A percentile compares a stretch with the other conserved stretches of the same genome.
Conservation (phyloP, 208 protist genomes). For the Acanthamoeba healyi region DNA sequence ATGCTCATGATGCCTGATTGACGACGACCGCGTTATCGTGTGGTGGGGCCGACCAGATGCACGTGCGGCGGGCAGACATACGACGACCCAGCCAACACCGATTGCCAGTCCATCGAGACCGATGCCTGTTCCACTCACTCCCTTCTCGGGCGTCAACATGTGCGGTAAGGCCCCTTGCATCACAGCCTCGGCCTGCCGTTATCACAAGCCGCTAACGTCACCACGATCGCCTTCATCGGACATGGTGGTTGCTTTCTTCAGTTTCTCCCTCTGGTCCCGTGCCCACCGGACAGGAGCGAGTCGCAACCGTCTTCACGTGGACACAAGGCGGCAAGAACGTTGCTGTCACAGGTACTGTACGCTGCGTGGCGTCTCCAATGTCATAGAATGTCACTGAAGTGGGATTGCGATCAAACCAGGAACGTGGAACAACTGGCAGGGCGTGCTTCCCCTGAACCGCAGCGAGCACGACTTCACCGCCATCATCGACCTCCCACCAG, state of each 20-base stretch:
- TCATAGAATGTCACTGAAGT: too few relatives aligned
- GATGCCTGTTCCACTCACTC: slow-evolving; percentile 21
- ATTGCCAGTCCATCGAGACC: neutral
- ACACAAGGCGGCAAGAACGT: slow-evolving; percentile 62
- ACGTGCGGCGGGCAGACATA: neutral
- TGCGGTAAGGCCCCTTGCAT: slow-evolving; percentile 21
- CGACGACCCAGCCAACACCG: neutral
- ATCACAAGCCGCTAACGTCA: neutral
- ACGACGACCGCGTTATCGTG: too few relatives aligned
- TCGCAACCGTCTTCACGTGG: slow-evolving; percentile 57
- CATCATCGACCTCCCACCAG: slow-evolving; percentile 86
- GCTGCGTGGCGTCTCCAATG: too few relatives aligned
- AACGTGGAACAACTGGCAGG: slow-evolving; percentile 44
- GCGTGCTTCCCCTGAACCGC: slow-evolving; percentile 79
- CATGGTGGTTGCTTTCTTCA: neutral
- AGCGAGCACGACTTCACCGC: slow-evolving; percentile 88
- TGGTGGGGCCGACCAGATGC: neutral
- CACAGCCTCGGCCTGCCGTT: too few relatives aligned
- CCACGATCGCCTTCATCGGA: neutral
- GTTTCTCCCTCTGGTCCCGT: slow-evolving; percentile 61
- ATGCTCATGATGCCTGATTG: neutral
- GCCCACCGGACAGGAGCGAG: slow-evolving; percentile 43
- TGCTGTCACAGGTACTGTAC: slow-evolving; percentile 47
- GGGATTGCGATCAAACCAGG: too few relatives aligned
- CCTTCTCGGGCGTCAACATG: slow-evolving; percentile 69